A percentile compares a stretch with the other conserved stretches of the same genome.
phyloP scores from a whole-genome alignment of 108 stramenopile species.

The Aurantiochytrium sp. region DNA sequence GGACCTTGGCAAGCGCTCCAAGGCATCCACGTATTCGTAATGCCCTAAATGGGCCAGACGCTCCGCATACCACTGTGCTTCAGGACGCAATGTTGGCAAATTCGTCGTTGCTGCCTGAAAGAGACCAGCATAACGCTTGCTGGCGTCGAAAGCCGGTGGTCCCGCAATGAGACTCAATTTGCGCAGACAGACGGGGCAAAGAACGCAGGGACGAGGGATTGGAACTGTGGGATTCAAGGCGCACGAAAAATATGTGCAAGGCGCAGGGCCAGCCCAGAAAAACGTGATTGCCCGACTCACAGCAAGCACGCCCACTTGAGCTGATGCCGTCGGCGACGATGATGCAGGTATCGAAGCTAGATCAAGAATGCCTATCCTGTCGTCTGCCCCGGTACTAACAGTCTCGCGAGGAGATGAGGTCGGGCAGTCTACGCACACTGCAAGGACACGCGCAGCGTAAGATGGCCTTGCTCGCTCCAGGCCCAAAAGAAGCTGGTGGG shows the following conservation, averaged over 20 bases:
- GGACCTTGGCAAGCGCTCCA: background rate
- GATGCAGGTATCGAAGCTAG: background rate
- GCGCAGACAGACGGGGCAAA: background rate
- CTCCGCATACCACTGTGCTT: background rate
- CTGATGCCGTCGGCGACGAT: too few relatives aligned
- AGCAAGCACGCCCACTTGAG: background rate
- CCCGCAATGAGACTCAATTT: background rate
- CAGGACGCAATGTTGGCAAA: too few relatives aligned
- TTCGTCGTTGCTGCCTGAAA: background rate
- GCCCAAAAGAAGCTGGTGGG: background rate
- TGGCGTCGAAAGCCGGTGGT: background rate
- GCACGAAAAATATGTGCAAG: background rate
- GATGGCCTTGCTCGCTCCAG: background rate
- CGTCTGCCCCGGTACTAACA: background rate
- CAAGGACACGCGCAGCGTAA: background rate
- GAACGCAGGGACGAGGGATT: background rate
- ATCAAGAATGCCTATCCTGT: background rate
- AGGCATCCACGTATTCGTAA: background rate
- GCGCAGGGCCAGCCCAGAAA: background rate
- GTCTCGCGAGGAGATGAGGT: background rate
- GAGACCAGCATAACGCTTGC: background rate
- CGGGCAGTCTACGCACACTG: background rate
- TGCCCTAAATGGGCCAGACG: background rate
- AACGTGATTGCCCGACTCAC: background rate
- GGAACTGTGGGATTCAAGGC: background rate